Base-by-base conservation (phyloP, 2,329 filamentous ascomycete species). In the Corniculantispora saksenae region DNA sequence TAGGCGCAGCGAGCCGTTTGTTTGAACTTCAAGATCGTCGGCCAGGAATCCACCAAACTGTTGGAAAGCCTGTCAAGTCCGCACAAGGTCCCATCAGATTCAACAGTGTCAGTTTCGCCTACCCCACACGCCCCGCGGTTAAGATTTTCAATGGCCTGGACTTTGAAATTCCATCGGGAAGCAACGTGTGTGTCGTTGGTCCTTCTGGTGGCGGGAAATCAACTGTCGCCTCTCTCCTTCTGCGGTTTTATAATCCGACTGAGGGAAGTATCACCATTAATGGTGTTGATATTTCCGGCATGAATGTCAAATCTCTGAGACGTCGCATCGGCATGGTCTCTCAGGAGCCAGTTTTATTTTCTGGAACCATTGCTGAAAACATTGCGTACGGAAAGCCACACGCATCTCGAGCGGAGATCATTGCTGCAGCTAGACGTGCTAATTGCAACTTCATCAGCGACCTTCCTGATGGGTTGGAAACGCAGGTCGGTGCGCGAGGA, bases 381-480 rank as follows among this genome's bases (percentile, higher is more conserved):
- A 98, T 99, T 70, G 85, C 93, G 0, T 99, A 99, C 73, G 95
- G 94, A 65, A 90, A 89, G 66, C 94, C 94, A 1, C 77, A 86
- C 55, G 94, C 95, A 1, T 89, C 89, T 3, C 85, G 91, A 61
- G 82, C 86, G 38, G 93, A 97, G 71, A 95, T 99, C 65, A 86
- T 97, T 66, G 85, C 88, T 23, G 96, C 95, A 9, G 95, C 95
- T 4, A 86, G 92, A 67, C 91, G 94, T 76, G 95, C 95, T 62
- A 99, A 99, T 77, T 99, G 95, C 76, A 90, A 91, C 71, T 99
- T 99, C 74, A 97, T 99, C 76, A 90, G 91, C 75, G 95, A 99
- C 76, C 96, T 99, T 71, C 95, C 95, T 32, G 93, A 98, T 65
- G 95, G 95, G 5, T 85, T 99, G 8, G 94, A 99, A 74, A 99